Base-by-base conservation (phyloP, 2,329 filamentous ascomycete genomes). In the Simplicillium aogashimaense region DNA sequence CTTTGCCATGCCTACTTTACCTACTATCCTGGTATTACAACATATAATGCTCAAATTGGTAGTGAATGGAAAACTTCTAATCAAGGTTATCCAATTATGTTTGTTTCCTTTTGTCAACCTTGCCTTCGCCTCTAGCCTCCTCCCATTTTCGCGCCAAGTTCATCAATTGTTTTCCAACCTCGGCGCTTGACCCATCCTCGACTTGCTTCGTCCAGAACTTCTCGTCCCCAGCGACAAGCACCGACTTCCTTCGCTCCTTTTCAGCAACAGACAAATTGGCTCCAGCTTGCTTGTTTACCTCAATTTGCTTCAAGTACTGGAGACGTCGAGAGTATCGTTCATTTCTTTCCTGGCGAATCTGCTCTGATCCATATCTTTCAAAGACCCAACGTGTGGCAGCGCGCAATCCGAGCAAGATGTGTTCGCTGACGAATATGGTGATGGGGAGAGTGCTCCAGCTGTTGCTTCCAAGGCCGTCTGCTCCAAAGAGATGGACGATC, bases 381-480 rank as follows among this genome's bases (percentile, higher is more conserved):
- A 69, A 59, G 0, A 59, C 40, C 20, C 54, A 61, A 12, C 56
- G 53, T 2, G 65, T 60, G 0, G 62, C 31, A 2, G 59, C 51
- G 0, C 81, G 74, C 0, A 83, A 64, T 7, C 78, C 58, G 4
- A 88, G 68, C 51, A 85, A 85, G 20, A 81, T 60, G 53, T 88
- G 84, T 54, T 88, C 83, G 42, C 79, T 77, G 54, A 86, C 71
- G 55, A 88, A 82, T 32, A 88, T 78, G 1, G 76, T 74, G 17
- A 87, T 66, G 9, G 86, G 70, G 0, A 88, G 65, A 1, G 74
- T 78, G 67, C 76, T 81, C 55, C 74, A 81, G 42, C 69, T 73
- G 45, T 82, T 72, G 60, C 46, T 67, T 54, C 40, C 72, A 62
- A 47, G 66, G 38, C 73, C 66, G 42, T 78, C 74, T 20, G 45